Percentiles rank a stretch among this genome's conserved stretches.
phyloP scores from a whole-genome alignment of 148 eudicot species.

The Vaccinium vitisidaea region DNA sequence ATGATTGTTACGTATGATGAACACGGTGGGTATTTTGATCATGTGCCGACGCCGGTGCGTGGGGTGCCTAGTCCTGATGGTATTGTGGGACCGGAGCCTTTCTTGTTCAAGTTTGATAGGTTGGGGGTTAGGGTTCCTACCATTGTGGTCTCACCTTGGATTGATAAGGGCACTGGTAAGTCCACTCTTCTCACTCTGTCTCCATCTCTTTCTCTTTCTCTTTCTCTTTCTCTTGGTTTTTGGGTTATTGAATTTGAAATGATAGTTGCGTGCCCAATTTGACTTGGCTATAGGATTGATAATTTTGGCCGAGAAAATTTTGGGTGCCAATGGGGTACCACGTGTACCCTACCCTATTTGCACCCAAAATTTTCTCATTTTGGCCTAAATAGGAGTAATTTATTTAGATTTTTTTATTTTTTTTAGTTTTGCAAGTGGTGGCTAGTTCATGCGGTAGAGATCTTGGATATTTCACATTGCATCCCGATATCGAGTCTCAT shows the following conservation, averaged over 20 bases:
- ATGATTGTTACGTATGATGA: slow-evolving; percentile 75
- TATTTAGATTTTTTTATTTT: no score
- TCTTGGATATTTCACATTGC: no score
- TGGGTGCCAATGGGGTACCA: no score
- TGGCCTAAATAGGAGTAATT: no score
- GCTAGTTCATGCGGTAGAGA: no score
- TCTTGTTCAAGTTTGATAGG: slow-evolving; percentile 50
- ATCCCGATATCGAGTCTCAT: no score
- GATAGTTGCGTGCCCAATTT: no score
- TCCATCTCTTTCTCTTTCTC: neutral
- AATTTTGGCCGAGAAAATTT: no score
- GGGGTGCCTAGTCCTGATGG: slow-evolving; percentile 85
- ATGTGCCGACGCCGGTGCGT: slow-evolving; percentile 57
- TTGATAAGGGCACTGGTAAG: slow-evolving; percentile 70
- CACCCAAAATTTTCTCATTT: no score
- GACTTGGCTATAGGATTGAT: no score
- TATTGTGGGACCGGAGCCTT: slow-evolving; percentile 72
- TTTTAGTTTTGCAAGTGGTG: no score
- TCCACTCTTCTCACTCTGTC: neutral
- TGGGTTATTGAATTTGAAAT: neutral
- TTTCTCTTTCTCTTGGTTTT: neutral
- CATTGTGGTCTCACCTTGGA: slow-evolving; percentile 72
- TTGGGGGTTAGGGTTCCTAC: slow-evolving; percentile 76
- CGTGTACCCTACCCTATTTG: no score
- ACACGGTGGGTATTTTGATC: slow-evolving; percentile 84